Percentiles rank a stretch among this genome's conserved stretches.
These are phyloP conservation scores for Lupinus albus DNA, from an alignment of 306 rosid species.

Conservation along the genomic window DNA sequence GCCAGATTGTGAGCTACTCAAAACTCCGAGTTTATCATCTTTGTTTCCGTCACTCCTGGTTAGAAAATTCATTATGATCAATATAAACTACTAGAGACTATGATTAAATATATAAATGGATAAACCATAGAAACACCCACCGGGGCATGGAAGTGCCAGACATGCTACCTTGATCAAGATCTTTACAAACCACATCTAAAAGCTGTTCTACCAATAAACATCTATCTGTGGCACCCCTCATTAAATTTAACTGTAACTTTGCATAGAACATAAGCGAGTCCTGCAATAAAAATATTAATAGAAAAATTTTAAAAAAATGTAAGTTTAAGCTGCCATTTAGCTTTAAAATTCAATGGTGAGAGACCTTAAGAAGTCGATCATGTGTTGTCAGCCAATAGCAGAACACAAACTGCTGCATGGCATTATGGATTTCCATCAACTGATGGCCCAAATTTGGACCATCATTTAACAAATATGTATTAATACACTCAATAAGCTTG, in stretches of 20 bases:
- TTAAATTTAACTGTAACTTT: constrained; percentile 72
- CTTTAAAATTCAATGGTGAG: constrained; percentile 32
- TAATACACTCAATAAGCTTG: constrained; percentile 85
- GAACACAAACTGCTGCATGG: constrained; percentile 75
- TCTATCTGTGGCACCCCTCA: constrained; percentile 65
- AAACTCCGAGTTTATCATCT: constrained; percentile 80
- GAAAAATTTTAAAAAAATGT: constrained; percentile 4
- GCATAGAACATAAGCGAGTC: constrained; percentile 77
- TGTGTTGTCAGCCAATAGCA: constrained; percentile 84
- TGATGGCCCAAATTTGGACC: constrained; percentile 80
- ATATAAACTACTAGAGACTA: constrained; percentile 30
- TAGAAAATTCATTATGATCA: constrained; percentile 33
- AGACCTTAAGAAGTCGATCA: constrained; percentile 88
- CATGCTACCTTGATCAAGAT: constrained; percentile 78
- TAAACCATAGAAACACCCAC: constrained; percentile 51
- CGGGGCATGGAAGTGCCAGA: constrained; percentile 56
- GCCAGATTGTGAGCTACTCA: constrained; percentile 69
- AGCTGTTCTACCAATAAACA: constrained; percentile 71
- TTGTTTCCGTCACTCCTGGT: constrained; percentile 75
- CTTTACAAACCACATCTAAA: constrained; percentile 82
- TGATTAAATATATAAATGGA: constrained; percentile 29
- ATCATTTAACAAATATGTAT: constrained; percentile 79
- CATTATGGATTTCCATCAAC: constrained; percentile 71
- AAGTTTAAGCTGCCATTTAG: constrained; percentile 20
- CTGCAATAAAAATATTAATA: constrained; percentile 51